Evolutionary conservation across 768 basidiomycete species (phyloP).

Genomic region (Cystoderma amianthinum): DNA sequence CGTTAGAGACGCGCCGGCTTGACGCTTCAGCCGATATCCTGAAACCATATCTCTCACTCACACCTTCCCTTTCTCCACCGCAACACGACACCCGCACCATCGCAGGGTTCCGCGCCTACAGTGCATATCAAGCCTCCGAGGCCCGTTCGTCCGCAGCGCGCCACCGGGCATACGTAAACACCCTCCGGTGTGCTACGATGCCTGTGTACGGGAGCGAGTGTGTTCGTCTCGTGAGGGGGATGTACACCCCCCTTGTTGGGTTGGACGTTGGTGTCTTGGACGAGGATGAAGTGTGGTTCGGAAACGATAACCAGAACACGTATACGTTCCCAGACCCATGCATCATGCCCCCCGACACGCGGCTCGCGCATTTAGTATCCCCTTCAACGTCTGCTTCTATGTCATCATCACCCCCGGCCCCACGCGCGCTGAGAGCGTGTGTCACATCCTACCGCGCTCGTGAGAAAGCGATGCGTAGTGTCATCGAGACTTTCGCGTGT

Average conservation of each 20-base stretch:
- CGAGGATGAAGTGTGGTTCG: too few relatives aligned
- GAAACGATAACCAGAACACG: too few relatives aligned
- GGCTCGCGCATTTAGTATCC: too few relatives aligned
- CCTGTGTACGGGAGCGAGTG: constrained; percentile 44
- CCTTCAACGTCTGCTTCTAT: too few relatives aligned
- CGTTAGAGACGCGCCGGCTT: constrained; percentile 45
- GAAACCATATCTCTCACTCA: constrained; percentile 46
- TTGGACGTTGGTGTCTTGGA: too few relatives aligned
- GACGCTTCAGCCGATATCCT: constrained; percentile 53
- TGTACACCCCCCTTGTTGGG: too few relatives aligned
- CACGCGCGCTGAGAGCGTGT: too few relatives aligned
- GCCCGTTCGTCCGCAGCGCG: constrained; percentile 55
- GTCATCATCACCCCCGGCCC: too few relatives aligned
- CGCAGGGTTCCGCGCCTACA: constrained; percentile 57
- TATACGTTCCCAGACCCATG: too few relatives aligned
- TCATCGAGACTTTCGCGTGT: constrained; percentile 71
- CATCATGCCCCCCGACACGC: too few relatives aligned
- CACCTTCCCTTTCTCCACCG: constrained; percentile 63
- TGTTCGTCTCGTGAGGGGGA: constrained; percentile 30
- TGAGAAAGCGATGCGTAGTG: constrained; percentile 39
- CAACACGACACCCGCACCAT: constrained; percentile 72
- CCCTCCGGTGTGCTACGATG: constrained; percentile 49
- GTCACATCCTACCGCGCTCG: constrained; percentile 64
- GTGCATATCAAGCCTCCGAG: constrained; percentile 39
- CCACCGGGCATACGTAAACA: constrained; percentile 70